Conservation (phyloP, 371 early-diverging fungal genomes). For the Dichotomocladium elegans region DNA sequence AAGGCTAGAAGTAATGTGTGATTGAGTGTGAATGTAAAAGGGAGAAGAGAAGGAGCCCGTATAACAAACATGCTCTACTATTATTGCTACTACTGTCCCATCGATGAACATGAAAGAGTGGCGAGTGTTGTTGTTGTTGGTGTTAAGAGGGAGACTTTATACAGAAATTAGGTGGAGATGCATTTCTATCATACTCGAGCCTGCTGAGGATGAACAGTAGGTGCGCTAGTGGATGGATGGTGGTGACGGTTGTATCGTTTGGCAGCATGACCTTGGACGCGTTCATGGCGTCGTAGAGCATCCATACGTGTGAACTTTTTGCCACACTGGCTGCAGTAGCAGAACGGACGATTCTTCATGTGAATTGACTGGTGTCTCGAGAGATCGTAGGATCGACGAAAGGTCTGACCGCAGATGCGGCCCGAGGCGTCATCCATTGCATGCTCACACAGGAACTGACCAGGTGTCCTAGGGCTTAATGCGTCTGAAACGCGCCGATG, state of each 20-base stretch:
- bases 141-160: too few species aligned
- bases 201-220: conserved; percentile 13
- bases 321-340: conserved; percentile 27
- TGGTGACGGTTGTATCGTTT: conserved; percentile 3
- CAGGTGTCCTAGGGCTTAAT: not conserved
- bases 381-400: conserved; percentile 29
- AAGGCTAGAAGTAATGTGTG: too few species aligned
- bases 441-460: conserved; percentile 18
- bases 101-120: too few species aligned
- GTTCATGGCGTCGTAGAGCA: conserved; percentile 33
- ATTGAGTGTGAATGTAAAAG: not conserved
- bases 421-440: conserved; percentile 14
- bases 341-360: conserved; percentile 27
- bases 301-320: conserved; percentile 35
- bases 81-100: too few species aligned
- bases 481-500: too few species aligned
- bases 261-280: conserved; percentile 28
- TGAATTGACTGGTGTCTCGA: conserved; percentile 33
- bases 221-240: too few species aligned
- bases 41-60: too few species aligned
- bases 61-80: too few species aligned
- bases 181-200: conserved; percentile 16
- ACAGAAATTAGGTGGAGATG: too few species aligned
- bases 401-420: conserved; percentile 25
- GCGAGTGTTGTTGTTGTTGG: too few species aligned